These are phyloP conservation scores for Orobanche coerulescens DNA, from an alignment of 257 asterid genomes.

Conservation along the genomic window DNA sequence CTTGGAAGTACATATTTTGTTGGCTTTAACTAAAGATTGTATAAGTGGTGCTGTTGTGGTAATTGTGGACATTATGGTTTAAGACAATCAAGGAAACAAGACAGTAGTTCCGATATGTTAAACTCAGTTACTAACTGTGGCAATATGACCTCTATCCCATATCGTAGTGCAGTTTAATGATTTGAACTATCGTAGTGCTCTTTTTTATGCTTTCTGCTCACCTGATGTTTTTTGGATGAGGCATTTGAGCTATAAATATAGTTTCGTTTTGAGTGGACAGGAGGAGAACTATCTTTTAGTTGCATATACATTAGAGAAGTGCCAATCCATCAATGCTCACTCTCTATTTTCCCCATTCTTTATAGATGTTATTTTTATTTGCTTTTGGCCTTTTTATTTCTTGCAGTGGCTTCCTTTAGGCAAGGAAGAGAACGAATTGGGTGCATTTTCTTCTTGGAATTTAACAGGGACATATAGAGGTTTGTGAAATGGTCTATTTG, in stretches of 20 bases:
- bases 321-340: background rate
- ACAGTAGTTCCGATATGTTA: too few species aligned
- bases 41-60: background rate
- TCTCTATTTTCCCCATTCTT: background rate
- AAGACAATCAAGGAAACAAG: too few species aligned
- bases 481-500: slow-evolving; percentile 31
- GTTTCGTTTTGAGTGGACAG: too few species aligned
- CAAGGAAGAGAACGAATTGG: slow-evolving; percentile 70
- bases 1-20: background rate
- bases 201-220: too few species aligned
- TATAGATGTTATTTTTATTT: slow-evolving; percentile 3
- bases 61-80: too few species aligned
- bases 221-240: too few species aligned
- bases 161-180: too few species aligned
- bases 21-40: background rate
- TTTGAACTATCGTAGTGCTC: too few species aligned
- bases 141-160: too few species aligned
- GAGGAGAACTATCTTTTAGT: background rate
- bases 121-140: too few species aligned
- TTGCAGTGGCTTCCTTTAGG: slow-evolving; percentile 80
- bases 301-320: background rate
- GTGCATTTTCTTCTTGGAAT: slow-evolving; percentile 90
- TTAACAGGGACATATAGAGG: slow-evolving; percentile 97
- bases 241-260: background rate
- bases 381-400: slow-evolving; percentile 25